These are phyloP conservation scores for Verticillium klebahnii DNA, from an alignment of 2,329 filamentous ascomycete genomes.

Conservation along the genomic window DNA sequence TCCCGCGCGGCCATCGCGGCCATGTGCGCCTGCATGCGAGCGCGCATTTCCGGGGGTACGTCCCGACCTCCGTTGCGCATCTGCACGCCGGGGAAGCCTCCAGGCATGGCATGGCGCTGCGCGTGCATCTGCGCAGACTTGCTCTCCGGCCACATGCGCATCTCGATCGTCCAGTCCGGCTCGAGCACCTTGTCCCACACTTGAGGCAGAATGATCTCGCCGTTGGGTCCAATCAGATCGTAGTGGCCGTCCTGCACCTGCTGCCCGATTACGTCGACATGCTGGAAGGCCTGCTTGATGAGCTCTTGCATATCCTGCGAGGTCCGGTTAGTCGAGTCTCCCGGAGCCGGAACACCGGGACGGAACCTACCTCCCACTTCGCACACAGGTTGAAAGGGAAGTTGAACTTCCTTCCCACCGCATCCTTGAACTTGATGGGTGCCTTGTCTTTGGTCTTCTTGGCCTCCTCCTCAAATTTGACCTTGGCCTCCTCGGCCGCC, in stretches of 20 bases:
- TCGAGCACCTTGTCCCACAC: constrained; percentile 80
- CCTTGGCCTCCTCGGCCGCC: constrained; percentile 51
- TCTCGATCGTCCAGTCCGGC: constrained; percentile 68
- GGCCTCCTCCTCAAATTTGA: constrained; percentile 40
- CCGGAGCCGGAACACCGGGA: no score
- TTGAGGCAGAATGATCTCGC: constrained; percentile 75
- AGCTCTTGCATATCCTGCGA: constrained; percentile 77
- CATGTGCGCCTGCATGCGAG: not conserved
- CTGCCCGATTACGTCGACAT: constrained; percentile 71
- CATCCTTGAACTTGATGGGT: constrained; percentile 87
- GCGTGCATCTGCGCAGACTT: constrained; percentile 6
- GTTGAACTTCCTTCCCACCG: constrained; percentile 84
- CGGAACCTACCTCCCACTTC: constrained; percentile 68
- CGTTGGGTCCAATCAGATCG: constrained; percentile 72
- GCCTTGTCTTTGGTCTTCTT: constrained; percentile 53
- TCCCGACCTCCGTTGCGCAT: not conserved
- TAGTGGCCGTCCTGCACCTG: constrained; percentile 77
- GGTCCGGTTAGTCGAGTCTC: constrained; percentile 16
- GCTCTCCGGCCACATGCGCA: constrained; percentile 60
- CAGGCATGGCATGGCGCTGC: not conserved
- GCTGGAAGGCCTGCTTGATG: constrained; percentile 77
- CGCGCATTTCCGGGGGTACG: not conserved
- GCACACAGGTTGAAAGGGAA: constrained; percentile 84
- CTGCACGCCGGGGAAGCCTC: not conserved
- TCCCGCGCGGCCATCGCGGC: not conserved